Conservation (phyloP, 805 yeast species). For the Kazachstania viticola region DNA sequence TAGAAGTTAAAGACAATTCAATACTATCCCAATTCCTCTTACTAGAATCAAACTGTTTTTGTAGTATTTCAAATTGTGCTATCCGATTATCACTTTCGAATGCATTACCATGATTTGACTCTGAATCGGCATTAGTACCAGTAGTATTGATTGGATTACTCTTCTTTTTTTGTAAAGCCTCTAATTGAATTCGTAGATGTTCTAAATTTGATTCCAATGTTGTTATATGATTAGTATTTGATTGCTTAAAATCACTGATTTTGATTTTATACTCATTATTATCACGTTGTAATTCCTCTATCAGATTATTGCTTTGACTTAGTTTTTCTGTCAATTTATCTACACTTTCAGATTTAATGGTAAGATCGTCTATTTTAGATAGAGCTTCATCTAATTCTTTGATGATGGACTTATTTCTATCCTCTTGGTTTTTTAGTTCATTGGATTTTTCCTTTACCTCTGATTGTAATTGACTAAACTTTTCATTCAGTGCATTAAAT, state of each 20-base stretch:
- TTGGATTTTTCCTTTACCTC: no score
- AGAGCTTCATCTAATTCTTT: no score
- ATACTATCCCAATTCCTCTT: slow-evolving; percentile 75
- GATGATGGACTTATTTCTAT: no score
- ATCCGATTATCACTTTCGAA: not conserved
- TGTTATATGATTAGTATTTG: slow-evolving; percentile 35
- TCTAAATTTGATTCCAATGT: slow-evolving; percentile 64
- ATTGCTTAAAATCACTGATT: slow-evolving; percentile 20
- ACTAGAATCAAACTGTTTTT: slow-evolving; percentile 61
- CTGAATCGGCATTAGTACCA: slow-evolving; percentile 1
- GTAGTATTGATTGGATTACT: not conserved
- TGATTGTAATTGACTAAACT: no score
- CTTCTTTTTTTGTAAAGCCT: no score
- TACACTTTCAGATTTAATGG: no score
- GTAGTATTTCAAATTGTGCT: slow-evolving; percentile 34
- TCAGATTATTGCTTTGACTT: no score
- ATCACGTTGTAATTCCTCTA: not conserved
- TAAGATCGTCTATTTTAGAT: no score
- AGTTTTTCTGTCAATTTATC: no score
- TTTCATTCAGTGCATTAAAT: no score
- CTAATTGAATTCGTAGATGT: slow-evolving; percentile 49
- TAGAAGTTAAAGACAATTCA: slow-evolving; percentile 50
- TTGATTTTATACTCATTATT: slow-evolving; percentile 13
- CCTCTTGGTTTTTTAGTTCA: no score
- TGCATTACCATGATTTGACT: slow-evolving; percentile 4